Evolutionary conservation across 768 basidiomycete species (phyloP).

Genomic region (Hebeloma cylindrosporum): DNA sequence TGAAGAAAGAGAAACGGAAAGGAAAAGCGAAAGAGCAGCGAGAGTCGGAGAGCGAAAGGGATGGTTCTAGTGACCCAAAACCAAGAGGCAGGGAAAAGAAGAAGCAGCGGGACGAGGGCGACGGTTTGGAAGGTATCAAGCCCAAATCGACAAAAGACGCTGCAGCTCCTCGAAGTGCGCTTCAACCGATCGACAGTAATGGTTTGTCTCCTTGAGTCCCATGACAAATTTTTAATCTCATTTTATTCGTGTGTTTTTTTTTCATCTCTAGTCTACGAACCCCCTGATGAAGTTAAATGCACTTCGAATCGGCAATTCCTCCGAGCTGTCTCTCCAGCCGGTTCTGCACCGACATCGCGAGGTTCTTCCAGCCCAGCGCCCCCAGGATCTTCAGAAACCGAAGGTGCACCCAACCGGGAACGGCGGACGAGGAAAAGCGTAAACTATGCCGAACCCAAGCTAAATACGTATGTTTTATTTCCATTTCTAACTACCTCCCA

Average conservation of each 20-base stretch:
- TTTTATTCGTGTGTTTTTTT: background rate
- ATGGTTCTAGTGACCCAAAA: constrained; percentile 10
- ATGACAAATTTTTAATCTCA: constrained; percentile 1
- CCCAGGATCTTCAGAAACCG: constrained; percentile 31
- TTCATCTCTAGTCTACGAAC: constrained; percentile 25
- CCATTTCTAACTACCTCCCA: background rate
- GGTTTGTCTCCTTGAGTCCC: constrained; percentile 28
- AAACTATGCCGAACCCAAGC: constrained; percentile 85
- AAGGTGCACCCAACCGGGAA: constrained; percentile 43
- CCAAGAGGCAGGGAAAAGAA: constrained; percentile 21
- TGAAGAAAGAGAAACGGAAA: constrained; percentile 50
- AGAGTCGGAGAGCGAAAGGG: constrained; percentile 31
- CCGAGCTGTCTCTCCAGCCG: constrained; percentile 21
- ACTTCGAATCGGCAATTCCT: constrained; percentile 23
- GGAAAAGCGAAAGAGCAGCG: constrained; percentile 40
- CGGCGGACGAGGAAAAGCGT: constrained; percentile 71
- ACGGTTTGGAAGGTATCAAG: constrained; percentile 38
- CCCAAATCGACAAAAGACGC: constrained; percentile 64
- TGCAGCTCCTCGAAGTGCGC: constrained; percentile 52
- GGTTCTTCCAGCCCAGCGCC: constrained; percentile 46
- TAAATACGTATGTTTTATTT: constrained; percentile 68
- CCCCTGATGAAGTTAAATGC: constrained; percentile 15
- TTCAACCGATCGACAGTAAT: constrained; percentile 46
- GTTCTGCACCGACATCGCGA: constrained; percentile 44
- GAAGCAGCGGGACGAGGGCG: constrained; percentile 28